phyloP scores from a whole-genome alignment of 2,329 filamentous ascomycete species.

The Shiraia bambusicola region DNA sequence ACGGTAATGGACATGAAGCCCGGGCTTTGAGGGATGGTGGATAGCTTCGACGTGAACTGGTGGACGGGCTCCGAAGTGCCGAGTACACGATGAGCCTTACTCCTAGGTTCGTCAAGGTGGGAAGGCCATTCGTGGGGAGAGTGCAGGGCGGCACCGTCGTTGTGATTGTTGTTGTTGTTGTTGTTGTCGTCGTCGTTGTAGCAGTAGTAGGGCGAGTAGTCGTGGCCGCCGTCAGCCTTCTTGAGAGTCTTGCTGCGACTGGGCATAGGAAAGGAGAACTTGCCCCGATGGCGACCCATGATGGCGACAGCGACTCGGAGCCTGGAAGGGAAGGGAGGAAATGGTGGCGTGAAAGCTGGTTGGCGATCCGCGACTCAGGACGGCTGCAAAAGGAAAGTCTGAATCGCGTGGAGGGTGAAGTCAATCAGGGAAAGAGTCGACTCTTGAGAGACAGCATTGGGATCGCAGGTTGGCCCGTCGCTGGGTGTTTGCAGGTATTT shows the following conservation, averaged over 20 bases:
- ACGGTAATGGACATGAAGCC: conserved; percentile 37
- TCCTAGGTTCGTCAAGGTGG: conserved; percentile 25
- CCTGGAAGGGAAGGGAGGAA: conserved; percentile 6
- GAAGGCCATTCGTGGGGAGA: conserved; percentile 27
- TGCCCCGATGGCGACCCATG: conserved; percentile 34
- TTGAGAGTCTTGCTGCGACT: conserved; percentile 32
- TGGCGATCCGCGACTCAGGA: conserved; percentile 29
- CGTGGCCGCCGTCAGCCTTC: conserved; percentile 12
- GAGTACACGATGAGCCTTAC: conserved; percentile 43
- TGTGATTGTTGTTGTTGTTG: conserved; percentile 12
- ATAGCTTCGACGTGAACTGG: conserved; percentile 25
- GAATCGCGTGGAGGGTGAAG: conserved; percentile 22
- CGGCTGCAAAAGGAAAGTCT: conserved; percentile 17
- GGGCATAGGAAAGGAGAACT: conserved; percentile 44
- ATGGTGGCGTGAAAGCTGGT: conserved; percentile 30
- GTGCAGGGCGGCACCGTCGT: conserved; percentile 8
- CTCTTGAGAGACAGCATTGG: too few species aligned
- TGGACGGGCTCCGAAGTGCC: conserved; percentile 38
- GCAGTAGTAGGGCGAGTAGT: conserved; percentile 17
- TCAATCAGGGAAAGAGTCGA: not conserved
- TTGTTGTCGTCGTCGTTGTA: conserved; percentile 16
- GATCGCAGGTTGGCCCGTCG: too few species aligned
- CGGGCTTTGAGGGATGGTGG: conserved; percentile 26
- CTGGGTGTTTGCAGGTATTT: too few species aligned
- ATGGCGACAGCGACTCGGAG: conserved; percentile 12